A percentile compares a stretch with the other conserved stretches of the same genome.
Conservation (phyloP, 306 rosid genomes). For the Ziziphus jujuba region DNA sequence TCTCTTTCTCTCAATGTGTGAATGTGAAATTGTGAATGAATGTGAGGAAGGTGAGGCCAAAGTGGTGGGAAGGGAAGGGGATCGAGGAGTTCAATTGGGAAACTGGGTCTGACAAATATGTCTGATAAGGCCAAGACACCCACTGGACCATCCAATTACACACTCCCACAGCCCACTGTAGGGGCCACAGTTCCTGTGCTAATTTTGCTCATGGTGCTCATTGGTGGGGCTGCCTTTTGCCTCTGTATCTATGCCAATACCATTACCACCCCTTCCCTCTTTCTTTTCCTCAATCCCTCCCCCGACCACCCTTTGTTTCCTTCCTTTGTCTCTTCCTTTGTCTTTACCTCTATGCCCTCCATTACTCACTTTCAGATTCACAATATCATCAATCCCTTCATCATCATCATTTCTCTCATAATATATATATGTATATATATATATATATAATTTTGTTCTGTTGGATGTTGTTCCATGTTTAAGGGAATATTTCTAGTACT, state of each 20-base stretch:
- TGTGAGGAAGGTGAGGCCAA: conserved; percentile 1
- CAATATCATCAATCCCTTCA: too few relatives aligned
- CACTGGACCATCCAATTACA: conserved; percentile 33
- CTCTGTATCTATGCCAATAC: too few relatives aligned
- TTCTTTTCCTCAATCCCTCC: too few relatives aligned
- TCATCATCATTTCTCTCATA: too few relatives aligned
- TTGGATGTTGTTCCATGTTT: too few relatives aligned
- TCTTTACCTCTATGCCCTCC: conserved; percentile 10
- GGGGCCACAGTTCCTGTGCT: too few relatives aligned
- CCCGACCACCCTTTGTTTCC: conserved; percentile 30
- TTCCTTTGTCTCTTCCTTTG: conserved; percentile 37
- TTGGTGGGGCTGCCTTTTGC: not conserved
- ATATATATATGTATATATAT: too few relatives aligned
- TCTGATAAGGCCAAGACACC: conserved; percentile 40
- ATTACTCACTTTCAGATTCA: not conserved
- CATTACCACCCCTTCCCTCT: conserved; percentile 8
- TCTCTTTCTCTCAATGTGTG: not conserved
- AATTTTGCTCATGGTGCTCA: too few relatives aligned
- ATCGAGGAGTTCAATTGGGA: not conserved
- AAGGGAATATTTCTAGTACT: too few relatives aligned
- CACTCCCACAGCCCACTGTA: not conserved
- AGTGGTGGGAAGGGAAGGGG: not conserved
- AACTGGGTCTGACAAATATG: conserved; percentile 18
- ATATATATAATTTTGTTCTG: too few relatives aligned
- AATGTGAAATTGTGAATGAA: too few relatives aligned